Evolutionary conservation across 1,284 basidiomycete species (phyloP), one percentile per base, ranked within the genome.

Genomic region (Leccinum angustisporum): DNA sequence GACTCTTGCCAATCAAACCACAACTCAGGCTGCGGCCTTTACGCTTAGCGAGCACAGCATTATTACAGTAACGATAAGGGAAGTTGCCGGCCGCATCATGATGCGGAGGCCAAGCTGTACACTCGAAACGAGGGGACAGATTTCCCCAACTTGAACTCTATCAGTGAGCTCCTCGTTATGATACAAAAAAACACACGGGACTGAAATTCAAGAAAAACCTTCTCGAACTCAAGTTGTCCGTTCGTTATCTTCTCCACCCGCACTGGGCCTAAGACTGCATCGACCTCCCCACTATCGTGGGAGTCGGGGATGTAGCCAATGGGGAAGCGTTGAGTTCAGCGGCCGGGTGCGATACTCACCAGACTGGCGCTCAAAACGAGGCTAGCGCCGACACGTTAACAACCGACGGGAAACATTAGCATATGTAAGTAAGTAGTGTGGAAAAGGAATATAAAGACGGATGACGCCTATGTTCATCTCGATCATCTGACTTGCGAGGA

Each of bases 401-500:
- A 25, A 11, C 43, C n/a, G 14, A 38, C 5, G 11, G n/a, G 54
- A 13, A 18, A 54, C 16, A 16, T 54, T 4, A 48, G 51, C 11
- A 8, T 30, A 52, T 46, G 36, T n/a, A 31, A 54, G 21, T 34
- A 34, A 34, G 33, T 33, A 34, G 31, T 53, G 16, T 8, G n/a
- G 6, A 27, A 58, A 33, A 43, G n/a, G 30, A 21, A 48, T 16
- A 38, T 11, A 21, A 31, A 38, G 3, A 46, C 11, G 27, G 5
- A 13, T 10, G 46, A 5, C 46, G 14, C 75, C 27, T 58, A 86
- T 88, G 77, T 87, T 87, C 85, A 90, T 86, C 71, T 92, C 91
- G 56, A 88, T 77, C 67, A 93, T 73, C 73, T 92, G 87, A 30
- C 85, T 87, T 7, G 88, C 88, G 55, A 91, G 81, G 64, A 92